phyloP scores from a whole-genome alignment of 2,329 filamentous ascomycete species.

The Hypoxylon sp. region DNA sequence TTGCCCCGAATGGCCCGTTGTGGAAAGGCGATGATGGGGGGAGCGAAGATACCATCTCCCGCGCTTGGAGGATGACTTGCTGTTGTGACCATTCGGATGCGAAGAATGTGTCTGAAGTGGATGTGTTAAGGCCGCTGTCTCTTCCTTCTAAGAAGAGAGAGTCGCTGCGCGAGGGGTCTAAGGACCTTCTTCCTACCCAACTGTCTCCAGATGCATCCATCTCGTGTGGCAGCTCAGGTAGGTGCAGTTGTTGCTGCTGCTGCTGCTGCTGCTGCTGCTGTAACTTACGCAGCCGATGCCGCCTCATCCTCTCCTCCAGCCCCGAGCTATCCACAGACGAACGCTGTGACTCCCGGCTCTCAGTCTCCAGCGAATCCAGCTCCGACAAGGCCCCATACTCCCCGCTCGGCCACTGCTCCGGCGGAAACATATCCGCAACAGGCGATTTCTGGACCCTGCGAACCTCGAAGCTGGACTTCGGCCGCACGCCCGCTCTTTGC shows the following conservation, averaged over 20 bases:
- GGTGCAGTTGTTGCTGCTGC: neutral
- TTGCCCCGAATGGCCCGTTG: neutral
- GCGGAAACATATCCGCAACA: conserved; percentile 21
- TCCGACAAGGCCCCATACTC: neutral
- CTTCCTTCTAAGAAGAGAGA: conserved; percentile 37
- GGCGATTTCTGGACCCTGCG: conserved; percentile 31
- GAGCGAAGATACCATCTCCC: neutral
- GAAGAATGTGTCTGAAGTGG: conserved; percentile 43
- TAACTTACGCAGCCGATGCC: neutral
- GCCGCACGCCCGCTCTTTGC: conserved; percentile 30
- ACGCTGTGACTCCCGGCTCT: neutral
- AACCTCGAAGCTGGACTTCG: conserved; percentile 42
- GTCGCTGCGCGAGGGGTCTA: conserved; percentile 11
- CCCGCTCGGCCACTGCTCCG: neutral
- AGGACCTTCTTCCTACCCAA: neutral
- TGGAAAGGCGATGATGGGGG: neutral
- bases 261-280: neutral
- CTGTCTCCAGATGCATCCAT: neutral
- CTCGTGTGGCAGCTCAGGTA: too few relatives aligned
- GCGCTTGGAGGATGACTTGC: conserved; percentile 1
- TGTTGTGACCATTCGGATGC: conserved; percentile 39
- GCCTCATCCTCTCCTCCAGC: neutral
- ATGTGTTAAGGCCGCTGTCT: neutral
- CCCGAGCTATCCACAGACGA: neutral
- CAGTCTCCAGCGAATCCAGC: neutral